Conservation (phyloP, 108 stramenopile genomes). For the Skeletonema potamos region DNA sequence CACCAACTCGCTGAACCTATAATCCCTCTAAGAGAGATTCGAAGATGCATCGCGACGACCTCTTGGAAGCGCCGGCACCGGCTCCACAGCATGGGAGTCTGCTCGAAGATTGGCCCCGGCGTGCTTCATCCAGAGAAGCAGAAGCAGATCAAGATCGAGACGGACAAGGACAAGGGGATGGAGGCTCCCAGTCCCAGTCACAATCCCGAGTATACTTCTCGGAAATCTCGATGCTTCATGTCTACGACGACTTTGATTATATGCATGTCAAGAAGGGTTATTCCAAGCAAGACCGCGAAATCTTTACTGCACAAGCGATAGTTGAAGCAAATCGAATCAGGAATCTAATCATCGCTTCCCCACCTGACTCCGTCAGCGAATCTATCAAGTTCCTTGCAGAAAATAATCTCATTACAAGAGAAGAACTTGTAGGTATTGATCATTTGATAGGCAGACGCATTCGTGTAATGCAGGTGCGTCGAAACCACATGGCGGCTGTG, state of each 20-base stretch:
- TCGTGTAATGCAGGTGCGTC: neutral
- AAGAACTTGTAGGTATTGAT: neutral
- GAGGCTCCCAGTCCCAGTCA: neutral
- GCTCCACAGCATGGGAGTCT: neutral
- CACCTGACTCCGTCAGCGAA: neutral
- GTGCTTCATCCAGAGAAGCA: neutral
- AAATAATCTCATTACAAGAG: neutral
- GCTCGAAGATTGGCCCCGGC: neutral
- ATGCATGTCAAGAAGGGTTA: neutral
- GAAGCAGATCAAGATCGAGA: neutral
- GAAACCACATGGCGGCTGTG: neutral
- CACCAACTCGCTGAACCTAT: no score
- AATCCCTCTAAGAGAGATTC: neutral
- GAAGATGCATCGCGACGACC: neutral
- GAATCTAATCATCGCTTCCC: neutral
- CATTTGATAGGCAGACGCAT: neutral
- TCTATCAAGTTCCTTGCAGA: neutral
- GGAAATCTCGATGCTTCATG: neutral
- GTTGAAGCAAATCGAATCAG: neutral
- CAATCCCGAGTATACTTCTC: neutral
- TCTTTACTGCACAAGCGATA: neutral
- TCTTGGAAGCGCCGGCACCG: neutral
- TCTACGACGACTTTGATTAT: neutral
- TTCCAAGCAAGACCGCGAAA: neutral
- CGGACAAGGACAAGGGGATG: neutral